phyloP scores from a whole-genome alignment of 495 filamentous ascomycete genomes.

The Neurospora sp. region DNA sequence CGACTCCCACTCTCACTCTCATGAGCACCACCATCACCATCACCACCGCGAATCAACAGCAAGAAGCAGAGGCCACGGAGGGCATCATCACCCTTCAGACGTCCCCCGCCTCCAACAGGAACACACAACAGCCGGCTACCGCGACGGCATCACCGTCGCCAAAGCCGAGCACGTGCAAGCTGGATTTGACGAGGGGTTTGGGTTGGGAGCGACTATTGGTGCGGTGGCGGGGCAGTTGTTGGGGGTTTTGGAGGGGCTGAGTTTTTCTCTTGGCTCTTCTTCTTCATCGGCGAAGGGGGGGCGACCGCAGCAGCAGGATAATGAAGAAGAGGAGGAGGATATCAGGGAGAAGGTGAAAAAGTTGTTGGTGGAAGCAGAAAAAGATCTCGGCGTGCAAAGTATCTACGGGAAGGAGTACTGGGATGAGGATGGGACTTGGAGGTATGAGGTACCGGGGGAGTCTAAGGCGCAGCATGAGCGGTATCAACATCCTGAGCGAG shows the following conservation, averaged over 20 bases:
- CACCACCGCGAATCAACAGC: neutral
- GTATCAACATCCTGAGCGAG: slow-evolving; percentile 3
- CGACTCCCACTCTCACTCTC: neutral
- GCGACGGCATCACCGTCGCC: slow-evolving; percentile 66
- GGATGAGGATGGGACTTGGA: slow-evolving; percentile 51
- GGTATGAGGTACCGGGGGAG: slow-evolving; percentile 39
- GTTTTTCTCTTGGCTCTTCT: slow-evolving; percentile 19
- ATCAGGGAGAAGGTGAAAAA: slow-evolving; percentile 16
- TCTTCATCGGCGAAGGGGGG: slow-evolving; percentile 5
- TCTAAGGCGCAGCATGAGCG: slow-evolving; percentile 1
- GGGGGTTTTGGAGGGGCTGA: slow-evolving; percentile 60
- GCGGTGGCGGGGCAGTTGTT: slow-evolving; percentile 58
- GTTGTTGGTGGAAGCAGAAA: slow-evolving; percentile 42
- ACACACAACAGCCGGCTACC: slow-evolving; percentile 82
- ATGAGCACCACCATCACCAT: neutral
- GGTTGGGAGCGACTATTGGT: slow-evolving; percentile 69
- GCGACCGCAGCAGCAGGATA: neutral
- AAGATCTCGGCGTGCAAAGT: slow-evolving; percentile 49
- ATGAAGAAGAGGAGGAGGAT: neutral
- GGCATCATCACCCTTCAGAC: slow-evolving; percentile 46
- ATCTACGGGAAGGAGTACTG: slow-evolving; percentile 57
- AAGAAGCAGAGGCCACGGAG: neutral
- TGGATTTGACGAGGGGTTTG: slow-evolving; percentile 85
- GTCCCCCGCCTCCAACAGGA: slow-evolving; percentile 62
- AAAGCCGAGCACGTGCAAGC: slow-evolving; percentile 62